phyloP scores from a whole-genome alignment of 2,329 filamentous ascomycete genomes.

The Xylaria sp. region DNA sequence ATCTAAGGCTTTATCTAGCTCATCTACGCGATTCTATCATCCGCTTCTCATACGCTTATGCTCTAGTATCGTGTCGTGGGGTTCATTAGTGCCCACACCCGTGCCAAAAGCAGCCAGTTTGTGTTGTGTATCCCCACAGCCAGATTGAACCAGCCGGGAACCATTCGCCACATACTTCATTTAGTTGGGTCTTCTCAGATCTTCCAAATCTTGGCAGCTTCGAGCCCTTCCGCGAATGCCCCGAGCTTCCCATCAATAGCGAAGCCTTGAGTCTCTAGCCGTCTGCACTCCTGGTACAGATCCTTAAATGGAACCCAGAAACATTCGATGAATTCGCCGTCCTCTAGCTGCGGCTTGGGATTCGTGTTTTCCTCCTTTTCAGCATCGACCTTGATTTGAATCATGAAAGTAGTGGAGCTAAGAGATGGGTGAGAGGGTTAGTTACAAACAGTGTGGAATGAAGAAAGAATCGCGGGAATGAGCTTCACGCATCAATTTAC shows the following conservation, averaged over 20 bases:
- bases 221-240: slow-evolving; percentile 48
- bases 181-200: slow-evolving; percentile 10
- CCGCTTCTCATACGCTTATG: neutral
- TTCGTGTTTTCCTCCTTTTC: slow-evolving; percentile 57
- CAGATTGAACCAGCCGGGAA: neutral
- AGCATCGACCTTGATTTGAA: slow-evolving; percentile 60
- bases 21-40: neutral
- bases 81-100: neutral
- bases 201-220: slow-evolving; percentile 44
- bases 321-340: slow-evolving; percentile 64
- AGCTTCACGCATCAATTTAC: slow-evolving; percentile 26
- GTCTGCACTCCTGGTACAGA: slow-evolving; percentile 58
- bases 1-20: slow-evolving; percentile 10
- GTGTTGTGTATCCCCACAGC: neutral
- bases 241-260: slow-evolving; percentile 50
- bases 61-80: neutral
- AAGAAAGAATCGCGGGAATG: neutral
- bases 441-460: slow-evolving; percentile 1
- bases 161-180: neutral
- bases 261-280: slow-evolving; percentile 53
- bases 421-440: slow-evolving; percentile 1
- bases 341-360: slow-evolving; percentile 59
- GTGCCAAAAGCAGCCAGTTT: neutral
- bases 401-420: slow-evolving; percentile 48
- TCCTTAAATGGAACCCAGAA: slow-evolving; percentile 60